Conservation (phyloP, 2,329 filamentous ascomycete species). For the Fusarium sp. region DNA sequence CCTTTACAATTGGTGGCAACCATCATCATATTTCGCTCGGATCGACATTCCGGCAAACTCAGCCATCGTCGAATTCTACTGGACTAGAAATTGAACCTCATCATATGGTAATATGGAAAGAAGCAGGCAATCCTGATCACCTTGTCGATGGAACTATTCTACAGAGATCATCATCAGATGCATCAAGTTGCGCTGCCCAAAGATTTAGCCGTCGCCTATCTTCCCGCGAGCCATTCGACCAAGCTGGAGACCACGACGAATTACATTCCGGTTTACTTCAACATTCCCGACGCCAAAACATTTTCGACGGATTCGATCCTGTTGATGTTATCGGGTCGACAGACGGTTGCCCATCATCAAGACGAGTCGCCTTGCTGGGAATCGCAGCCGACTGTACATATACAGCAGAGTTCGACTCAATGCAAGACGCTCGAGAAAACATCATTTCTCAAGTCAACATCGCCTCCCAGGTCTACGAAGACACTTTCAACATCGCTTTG, state of each 20-base stretch:
- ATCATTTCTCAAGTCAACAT: constrained; percentile 85
- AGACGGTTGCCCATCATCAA: constrained; percentile 81
- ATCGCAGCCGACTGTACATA: constrained; percentile 92
- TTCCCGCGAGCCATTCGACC: neutral
- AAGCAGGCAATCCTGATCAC: neutral
- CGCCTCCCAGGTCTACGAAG: constrained; percentile 88
- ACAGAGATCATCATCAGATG: constrained; percentile 4
- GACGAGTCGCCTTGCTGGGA: constrained; percentile 90
- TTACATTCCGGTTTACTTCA: neutral
- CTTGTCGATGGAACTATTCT: neutral
- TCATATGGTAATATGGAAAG: constrained; percentile 38
- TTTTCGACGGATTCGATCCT: constrained; percentile 7
- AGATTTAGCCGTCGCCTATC: neutral
- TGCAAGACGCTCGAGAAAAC: constrained; percentile 74
- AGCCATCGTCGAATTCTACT: neutral
- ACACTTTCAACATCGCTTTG: constrained; percentile 89
- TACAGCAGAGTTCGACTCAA: constrained; percentile 75
- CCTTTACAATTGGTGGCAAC: constrained; percentile 34
- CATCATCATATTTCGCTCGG: constrained; percentile 37
- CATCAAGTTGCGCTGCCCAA: constrained; percentile 7
- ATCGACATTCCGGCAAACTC: constrained; percentile 26
- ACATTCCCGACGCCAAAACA: neutral
- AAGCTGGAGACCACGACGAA: neutral
- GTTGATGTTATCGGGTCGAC: constrained; percentile 75
- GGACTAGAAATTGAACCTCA: neutral